These are phyloP conservation scores for Phytophthora hybrid DNA, from an alignment of 352 stramenopile genomes.

Conservation along the genomic window DNA sequence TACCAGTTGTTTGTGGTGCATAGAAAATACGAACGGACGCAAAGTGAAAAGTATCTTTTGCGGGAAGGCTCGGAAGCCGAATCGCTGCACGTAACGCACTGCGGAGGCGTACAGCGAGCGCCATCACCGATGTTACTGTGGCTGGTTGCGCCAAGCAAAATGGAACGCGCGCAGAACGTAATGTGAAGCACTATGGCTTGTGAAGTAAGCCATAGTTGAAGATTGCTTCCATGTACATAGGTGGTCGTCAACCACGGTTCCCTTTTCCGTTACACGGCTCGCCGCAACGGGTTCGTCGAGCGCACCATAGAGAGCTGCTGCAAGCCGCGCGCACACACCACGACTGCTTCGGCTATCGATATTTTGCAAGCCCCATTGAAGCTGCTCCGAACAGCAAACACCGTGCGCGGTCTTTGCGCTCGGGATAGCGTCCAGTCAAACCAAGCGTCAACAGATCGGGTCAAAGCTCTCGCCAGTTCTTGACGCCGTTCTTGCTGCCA, in stretches of 20 bases:
- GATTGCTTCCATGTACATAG: slow-evolving; percentile 3
- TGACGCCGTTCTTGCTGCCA: too few relatives aligned
- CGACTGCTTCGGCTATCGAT: neutral
- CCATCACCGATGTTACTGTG: neutral
- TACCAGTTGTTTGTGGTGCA: too few relatives aligned
- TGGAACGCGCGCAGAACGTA: slow-evolving; percentile 1
- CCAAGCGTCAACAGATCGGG: slow-evolving; percentile 17
- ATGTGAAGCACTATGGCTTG: neutral
- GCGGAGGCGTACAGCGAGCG: neutral
- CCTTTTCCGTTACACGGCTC: neutral
- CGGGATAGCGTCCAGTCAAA: slow-evolving; percentile 16
- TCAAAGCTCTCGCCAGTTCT: neutral
- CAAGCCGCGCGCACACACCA: neutral
- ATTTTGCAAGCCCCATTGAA: neutral
- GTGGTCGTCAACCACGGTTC: slow-evolving; percentile 21
- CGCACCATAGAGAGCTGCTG: neutral
- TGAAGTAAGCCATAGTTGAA: neutral
- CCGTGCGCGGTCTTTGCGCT: slow-evolving; percentile 16
- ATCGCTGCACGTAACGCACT: too few relatives aligned
- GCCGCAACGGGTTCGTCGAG: neutral
- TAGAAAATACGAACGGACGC: too few relatives aligned
- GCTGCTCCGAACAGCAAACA: slow-evolving; percentile 18
- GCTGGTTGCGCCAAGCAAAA: neutral
- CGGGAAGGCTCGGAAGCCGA: too few relatives aligned
- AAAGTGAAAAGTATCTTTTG: too few relatives aligned